Conservation (phyloP, 345 rosid species). For the Eucalyptus erythrocorys region DNA sequence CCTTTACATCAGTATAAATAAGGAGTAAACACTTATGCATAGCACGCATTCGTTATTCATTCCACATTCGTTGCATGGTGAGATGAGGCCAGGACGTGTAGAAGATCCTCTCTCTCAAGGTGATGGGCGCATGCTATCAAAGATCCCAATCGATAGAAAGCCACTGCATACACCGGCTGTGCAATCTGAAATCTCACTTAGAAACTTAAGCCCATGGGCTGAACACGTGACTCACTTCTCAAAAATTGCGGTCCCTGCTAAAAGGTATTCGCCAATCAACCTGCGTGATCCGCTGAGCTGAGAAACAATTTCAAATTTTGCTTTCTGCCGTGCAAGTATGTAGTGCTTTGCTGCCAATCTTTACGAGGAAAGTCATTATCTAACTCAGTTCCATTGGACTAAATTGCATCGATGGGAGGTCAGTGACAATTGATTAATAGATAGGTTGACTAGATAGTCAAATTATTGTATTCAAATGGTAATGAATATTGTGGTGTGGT, state of each 20-base stretch:
- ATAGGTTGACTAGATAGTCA: background rate
- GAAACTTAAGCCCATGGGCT: background rate
- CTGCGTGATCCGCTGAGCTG: background rate
- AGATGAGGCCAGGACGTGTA: background rate
- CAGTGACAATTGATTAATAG: background rate
- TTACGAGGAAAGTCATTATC: background rate
- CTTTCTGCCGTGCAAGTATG: background rate
- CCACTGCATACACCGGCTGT: background rate
- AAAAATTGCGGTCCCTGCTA: background rate
- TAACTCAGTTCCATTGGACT: background rate
- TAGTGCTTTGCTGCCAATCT: background rate
- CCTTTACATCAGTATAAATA: accelerated
- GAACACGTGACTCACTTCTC: background rate
- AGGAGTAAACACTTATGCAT: background rate
- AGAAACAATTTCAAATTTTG: background rate
- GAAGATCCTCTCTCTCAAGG: background rate
- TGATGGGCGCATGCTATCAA: background rate
- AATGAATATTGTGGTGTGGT: too few relatives aligned
- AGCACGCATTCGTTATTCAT: too few relatives aligned
- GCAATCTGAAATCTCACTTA: background rate
- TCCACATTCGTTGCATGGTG: background rate
- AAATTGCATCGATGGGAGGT: background rate
- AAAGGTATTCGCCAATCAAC: background rate
- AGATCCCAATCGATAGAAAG: background rate
- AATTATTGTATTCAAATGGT: background rate